A percentile compares a stretch with the other conserved stretches of the same genome.
phyloP scores from a whole-genome alignment of 768 basidiomycete species.

The Lentinula edodes region DNA sequence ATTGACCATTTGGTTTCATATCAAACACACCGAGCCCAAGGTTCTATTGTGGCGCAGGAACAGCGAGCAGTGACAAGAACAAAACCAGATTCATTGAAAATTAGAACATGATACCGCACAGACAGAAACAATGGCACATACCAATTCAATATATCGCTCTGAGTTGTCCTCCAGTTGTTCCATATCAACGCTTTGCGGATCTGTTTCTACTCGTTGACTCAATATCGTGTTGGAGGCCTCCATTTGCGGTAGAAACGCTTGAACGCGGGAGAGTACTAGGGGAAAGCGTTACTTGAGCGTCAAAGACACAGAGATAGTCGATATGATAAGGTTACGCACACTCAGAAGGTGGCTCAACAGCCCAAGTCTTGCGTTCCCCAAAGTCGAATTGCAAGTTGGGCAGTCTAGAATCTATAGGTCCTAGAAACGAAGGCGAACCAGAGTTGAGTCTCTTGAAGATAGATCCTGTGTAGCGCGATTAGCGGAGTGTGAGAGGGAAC shows the following conservation, averaged over 20 bases:
- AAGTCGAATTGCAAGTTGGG: slow-evolving; percentile 24
- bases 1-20: not conserved
- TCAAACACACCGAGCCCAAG: slow-evolving; percentile 6
- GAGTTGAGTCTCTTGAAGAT: slow-evolving; percentile 35
- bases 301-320: not conserved
- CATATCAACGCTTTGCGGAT: slow-evolving; percentile 63
- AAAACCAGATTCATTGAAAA: not conserved
- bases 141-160: slow-evolving; percentile 63
- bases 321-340: slow-evolving; percentile 30
- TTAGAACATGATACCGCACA: not conserved
- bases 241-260: slow-evolving; percentile 62
- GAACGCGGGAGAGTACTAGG: slow-evolving; percentile 61
- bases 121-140: slow-evolving; percentile 16
- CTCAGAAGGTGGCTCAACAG: slow-evolving; percentile 39
- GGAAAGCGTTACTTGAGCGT: not conserved
- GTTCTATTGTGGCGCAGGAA: not conserved
- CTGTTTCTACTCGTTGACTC: slow-evolving; percentile 33
- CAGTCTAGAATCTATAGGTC: not conserved
- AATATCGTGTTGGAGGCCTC: slow-evolving; percentile 60
- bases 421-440: slow-evolving; percentile 13
- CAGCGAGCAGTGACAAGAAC: not conserved
- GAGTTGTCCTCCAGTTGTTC: slow-evolving; percentile 50
- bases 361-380: slow-evolving; percentile 28
- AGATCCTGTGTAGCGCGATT: slow-evolving; percentile 22
- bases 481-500: not conserved